These are phyloP conservation scores for Tricharina praecox DNA, from an alignment of 495 filamentous ascomycete genomes.

Conservation along the genomic window DNA sequence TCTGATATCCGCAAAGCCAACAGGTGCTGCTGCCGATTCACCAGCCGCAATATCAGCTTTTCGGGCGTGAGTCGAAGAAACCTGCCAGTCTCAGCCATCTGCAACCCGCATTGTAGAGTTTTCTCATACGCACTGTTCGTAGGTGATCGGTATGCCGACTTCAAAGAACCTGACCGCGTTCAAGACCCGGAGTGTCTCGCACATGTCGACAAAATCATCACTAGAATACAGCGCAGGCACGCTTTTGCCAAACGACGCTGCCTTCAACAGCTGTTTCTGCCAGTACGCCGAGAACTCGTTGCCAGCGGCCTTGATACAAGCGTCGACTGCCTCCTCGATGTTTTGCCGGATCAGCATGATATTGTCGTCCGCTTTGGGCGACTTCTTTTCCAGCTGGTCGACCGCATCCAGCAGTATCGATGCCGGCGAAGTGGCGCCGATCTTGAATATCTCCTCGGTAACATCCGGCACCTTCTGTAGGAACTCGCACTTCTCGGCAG, in stretches of 20 bases:
- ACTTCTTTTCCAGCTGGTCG: slow-evolving; percentile 78
- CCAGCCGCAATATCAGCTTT: slow-evolving; percentile 63
- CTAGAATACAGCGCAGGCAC: slow-evolving; percentile 91
- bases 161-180: slow-evolving; percentile 84
- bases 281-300: slow-evolving; percentile 77
- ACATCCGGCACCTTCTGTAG: slow-evolving; percentile 83
- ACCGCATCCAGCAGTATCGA: slow-evolving; percentile 85
- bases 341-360: slow-evolving; percentile 80
- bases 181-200: slow-evolving; percentile 77
- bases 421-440: slow-evolving; percentile 72
- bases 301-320: slow-evolving; percentile 77
- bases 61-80: slow-evolving; percentile 73
- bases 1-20: slow-evolving; percentile 79
- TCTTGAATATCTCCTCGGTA: slow-evolving; percentile 72
- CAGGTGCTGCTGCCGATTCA: slow-evolving; percentile 79
- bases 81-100: not conserved
- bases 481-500: slow-evolving; percentile 87
- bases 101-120: no score
- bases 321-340: slow-evolving; percentile 79
- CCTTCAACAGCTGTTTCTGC: slow-evolving; percentile 90
- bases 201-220: slow-evolving; percentile 98
- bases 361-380: slow-evolving; percentile 92
- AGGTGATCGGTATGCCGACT: slow-evolving; percentile 78
- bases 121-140: slow-evolving; percentile 62
- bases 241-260: slow-evolving; percentile 92